These are phyloP conservation scores for Erodium moschatum DNA, from an alignment of 441 rosid species.

Conservation along the genomic window DNA sequence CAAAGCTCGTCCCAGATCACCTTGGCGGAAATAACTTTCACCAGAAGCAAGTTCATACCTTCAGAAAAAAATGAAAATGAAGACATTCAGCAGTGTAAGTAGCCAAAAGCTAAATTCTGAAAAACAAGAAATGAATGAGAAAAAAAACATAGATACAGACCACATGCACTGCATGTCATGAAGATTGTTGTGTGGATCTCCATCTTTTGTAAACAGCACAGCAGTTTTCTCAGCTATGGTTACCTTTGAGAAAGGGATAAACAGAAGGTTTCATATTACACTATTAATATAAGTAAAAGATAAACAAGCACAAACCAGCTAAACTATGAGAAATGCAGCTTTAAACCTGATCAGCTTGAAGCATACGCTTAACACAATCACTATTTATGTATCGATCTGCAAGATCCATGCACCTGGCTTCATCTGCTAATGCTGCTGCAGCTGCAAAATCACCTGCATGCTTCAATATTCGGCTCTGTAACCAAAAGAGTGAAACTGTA, in stretches of 20 bases:
- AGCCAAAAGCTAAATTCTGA: conserved; percentile 9
- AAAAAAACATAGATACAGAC: conserved; percentile 37
- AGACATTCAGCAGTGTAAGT: not conserved
- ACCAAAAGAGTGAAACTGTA: too few species aligned
- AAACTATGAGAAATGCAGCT: conserved; percentile 10
- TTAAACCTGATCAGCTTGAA: conserved; percentile 94
- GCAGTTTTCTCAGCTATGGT: conserved; percentile 87
- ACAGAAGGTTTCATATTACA: not conserved
- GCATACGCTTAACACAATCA: conserved; percentile 97
- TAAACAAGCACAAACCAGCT: conserved; percentile 1
- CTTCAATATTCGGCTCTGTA: conserved; percentile 94
- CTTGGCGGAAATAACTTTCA: conserved; percentile 94
- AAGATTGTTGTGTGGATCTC: conserved; percentile 96
- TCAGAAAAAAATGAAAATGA: conserved; percentile 10
- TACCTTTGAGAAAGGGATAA: conserved; percentile 41
- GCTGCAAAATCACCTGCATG: conserved; percentile 93
- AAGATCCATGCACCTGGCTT: conserved; percentile 99
- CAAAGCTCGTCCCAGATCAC: conserved; percentile 89
- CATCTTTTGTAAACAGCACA: conserved; percentile 89
- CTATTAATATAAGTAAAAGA: not conserved
- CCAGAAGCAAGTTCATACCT: conserved; percentile 99
- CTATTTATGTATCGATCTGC: conserved; percentile 95
- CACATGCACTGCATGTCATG: conserved; percentile 99
- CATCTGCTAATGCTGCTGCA: conserved; percentile 96
- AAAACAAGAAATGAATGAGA: conserved; percentile 12